phyloP scores from a whole-genome alignment of 208 protist genomes.

The Wallacemonas sp. region DNA sequence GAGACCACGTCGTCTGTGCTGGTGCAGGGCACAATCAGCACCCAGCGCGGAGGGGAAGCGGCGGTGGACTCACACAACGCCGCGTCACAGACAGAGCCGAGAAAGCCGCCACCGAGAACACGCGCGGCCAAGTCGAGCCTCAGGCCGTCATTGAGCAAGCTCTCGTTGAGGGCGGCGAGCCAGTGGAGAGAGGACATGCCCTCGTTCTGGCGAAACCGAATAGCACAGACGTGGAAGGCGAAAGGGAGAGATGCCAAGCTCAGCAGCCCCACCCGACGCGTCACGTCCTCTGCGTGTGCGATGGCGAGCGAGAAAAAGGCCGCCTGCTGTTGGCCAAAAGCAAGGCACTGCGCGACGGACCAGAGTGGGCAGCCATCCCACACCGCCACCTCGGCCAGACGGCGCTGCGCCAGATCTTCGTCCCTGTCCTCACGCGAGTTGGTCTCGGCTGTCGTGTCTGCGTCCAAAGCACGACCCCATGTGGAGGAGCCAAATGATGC shows the following conservation, averaged over 20 bases:
- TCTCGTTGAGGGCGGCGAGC: neutral
- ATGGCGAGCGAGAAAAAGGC: constrained; percentile 15
- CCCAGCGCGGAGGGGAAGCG: neutral
- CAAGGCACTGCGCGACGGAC: constrained; percentile 12
- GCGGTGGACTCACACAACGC: neutral
- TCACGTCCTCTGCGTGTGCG: neutral
- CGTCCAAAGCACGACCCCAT: neutral
- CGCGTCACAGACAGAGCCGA: neutral
- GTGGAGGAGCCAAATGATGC: no score
- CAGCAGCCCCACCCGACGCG: neutral
- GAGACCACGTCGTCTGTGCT: neutral
- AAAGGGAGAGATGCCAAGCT: constrained; percentile 3
- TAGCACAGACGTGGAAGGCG: constrained; percentile 8
- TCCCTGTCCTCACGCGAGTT: no score
- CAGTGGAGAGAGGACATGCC: neutral
- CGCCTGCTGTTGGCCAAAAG: constrained; percentile 10
- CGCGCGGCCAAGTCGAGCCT: neutral
- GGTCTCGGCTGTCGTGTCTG: neutral
- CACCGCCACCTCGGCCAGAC: no score
- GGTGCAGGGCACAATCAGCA: constrained; percentile 6
- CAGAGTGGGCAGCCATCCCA: constrained; percentile 10
- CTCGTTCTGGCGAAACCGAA: neutral
- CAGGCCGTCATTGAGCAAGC: neutral
- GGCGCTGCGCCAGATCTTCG: no score
- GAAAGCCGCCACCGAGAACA: constrained; percentile 8